Evolutionary conservation across 345 rosid genomes (phyloP).

Genomic region (Eutrema heterophyllum): DNA sequence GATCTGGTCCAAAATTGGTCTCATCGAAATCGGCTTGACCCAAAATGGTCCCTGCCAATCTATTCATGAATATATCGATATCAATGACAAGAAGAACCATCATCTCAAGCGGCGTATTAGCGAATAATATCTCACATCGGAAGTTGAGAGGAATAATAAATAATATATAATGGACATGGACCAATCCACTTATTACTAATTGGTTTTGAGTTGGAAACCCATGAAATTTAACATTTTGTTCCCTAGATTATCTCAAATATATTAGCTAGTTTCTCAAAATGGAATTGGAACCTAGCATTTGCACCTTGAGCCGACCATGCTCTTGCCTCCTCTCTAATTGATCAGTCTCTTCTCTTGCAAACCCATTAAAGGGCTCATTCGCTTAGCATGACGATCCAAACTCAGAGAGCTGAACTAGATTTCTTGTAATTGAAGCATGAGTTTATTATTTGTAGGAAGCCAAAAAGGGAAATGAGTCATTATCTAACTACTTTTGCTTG

Average conservation of each 20-base stretch:
- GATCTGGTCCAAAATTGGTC: no score
- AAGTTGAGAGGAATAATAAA: no score
- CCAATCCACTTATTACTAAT: no score
- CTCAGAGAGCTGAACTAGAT: background rate
- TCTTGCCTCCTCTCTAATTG: background rate
- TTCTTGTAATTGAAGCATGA: background rate
- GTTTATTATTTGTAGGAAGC: background rate
- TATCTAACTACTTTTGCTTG: background rate
- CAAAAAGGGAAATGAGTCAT: background rate
- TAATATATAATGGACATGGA: no score
- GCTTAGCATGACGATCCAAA: background rate
- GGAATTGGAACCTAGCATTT: constrained; percentile 1
- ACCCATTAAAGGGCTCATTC: background rate
- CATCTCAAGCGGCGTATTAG: no score
- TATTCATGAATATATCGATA: no score
- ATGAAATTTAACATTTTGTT: background rate
- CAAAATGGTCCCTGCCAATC: no score
- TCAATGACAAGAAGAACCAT: no score
- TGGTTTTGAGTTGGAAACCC: no score
- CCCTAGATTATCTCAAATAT: background rate
- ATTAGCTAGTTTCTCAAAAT: background rate
- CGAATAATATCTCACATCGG: no score
- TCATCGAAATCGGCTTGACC: no score
- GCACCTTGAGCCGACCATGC: background rate
- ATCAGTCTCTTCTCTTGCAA: background rate